A percentile compares a stretch with the other conserved stretches of the same genome.
phyloP scores from a whole-genome alignment of 306 rosid species.

The Vigna nakashimae region DNA sequence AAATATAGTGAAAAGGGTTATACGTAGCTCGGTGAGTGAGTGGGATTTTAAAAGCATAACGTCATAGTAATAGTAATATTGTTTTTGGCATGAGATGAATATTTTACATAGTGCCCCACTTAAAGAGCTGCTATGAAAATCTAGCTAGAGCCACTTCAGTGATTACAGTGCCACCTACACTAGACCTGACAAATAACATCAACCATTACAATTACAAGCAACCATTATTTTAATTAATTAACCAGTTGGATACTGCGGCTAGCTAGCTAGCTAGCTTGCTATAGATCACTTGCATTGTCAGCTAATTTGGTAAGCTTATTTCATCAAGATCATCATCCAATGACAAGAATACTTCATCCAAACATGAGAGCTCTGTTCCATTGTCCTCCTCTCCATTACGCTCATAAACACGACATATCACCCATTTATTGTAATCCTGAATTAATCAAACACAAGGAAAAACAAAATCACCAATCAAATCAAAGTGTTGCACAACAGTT shows the following conservation, averaged over 20 bases:
- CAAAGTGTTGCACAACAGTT: neutral
- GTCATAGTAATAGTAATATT: slow-evolving; percentile 45
- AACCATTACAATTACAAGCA: slow-evolving; percentile 28
- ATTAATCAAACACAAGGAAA: neutral
- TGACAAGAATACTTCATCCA: slow-evolving; percentile 92
- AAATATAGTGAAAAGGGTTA: slow-evolving; percentile 22
- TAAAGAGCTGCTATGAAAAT: slow-evolving; percentile 37
- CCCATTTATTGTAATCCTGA: slow-evolving; percentile 76
- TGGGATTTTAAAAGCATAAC: slow-evolving; percentile 52
- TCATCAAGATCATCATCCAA: slow-evolving; percentile 96
- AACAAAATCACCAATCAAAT: neutral
- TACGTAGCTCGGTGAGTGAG: neutral
- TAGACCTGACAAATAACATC: neutral
- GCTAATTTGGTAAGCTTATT: slow-evolving; percentile 75
- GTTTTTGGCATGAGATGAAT: slow-evolving; percentile 41
- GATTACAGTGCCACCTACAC: slow-evolving; percentile 42
- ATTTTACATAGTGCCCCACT: slow-evolving; percentile 54
- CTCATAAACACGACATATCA: slow-evolving; percentile 78
- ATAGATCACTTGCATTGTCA: slow-evolving; percentile 25
- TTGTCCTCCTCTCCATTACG: slow-evolving; percentile 49
- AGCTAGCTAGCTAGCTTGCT: neutral
- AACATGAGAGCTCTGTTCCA: slow-evolving; percentile 79
- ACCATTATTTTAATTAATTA: slow-evolving; percentile 33
- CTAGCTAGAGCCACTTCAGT: slow-evolving; percentile 33
- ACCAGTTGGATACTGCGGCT: slow-evolving; percentile 43